A percentile compares a stretch with the other conserved stretches of the same genome.
These are phyloP conservation scores for Geotrichum aggregatum DNA, from an alignment of 1,139 yeast species.

Conservation along the genomic window DNA sequence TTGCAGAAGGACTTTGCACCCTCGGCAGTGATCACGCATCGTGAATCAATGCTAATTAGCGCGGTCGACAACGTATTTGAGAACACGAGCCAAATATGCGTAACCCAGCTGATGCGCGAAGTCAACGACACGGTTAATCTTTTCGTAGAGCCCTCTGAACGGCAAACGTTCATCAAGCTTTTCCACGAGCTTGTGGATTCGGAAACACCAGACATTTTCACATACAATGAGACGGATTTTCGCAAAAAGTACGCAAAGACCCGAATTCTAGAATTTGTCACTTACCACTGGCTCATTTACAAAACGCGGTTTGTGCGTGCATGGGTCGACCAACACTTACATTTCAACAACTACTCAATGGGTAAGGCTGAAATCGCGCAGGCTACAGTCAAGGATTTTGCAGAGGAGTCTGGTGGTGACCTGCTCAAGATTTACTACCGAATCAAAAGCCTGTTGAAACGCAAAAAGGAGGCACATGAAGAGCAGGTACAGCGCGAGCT, in stretches of 20 bases:
- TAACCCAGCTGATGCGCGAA: conserved; percentile 21
- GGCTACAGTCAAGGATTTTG: conserved; percentile 18
- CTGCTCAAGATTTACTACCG: conserved; percentile 19
- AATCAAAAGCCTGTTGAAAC: conserved; percentile 11
- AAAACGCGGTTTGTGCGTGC: conserved; percentile 22
- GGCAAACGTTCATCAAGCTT: conserved; percentile 15
- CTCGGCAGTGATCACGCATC: conserved; percentile 20
- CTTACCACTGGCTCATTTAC: conserved; percentile 21
- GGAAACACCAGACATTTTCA: conserved; percentile 22
- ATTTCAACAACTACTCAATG: conserved; percentile 22
- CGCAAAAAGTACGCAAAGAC: conserved; percentile 17
- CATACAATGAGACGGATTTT: conserved; percentile 20
- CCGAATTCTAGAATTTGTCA: conserved; percentile 18
- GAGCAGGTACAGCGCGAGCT: conserved; percentile 15
- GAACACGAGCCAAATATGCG: conserved; percentile 21
- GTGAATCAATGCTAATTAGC: conserved; percentile 18
- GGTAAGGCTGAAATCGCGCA: conserved; percentile 22
- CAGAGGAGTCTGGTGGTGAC: conserved; percentile 18
- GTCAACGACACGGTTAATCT: conserved; percentile 16
- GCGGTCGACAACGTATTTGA: conserved; percentile 20
- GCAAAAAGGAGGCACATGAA: conserved; percentile 18
- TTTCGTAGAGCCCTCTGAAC: conserved; percentile 1
- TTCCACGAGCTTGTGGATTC: conserved; percentile 21
- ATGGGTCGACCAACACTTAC: conserved; percentile 21
- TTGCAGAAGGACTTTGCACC: conserved; percentile 19